These are phyloP conservation scores for Blastobotrys serpentis DNA, from an alignment of 1,139 yeast genomes.

Conservation along the genomic window DNA sequence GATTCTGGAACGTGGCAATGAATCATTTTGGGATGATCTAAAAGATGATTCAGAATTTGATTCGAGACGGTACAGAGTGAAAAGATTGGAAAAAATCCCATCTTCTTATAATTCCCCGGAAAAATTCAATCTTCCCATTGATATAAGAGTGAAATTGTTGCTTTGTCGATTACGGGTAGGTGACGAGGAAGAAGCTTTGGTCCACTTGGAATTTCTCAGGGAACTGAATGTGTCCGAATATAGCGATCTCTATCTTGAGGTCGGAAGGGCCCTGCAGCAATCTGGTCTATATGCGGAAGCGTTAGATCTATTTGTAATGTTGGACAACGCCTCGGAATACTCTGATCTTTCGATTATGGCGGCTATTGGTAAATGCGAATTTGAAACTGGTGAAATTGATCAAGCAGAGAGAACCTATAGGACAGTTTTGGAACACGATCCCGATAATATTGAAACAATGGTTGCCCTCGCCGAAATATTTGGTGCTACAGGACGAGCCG, in stretches of 20 bases:
- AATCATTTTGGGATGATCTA: conserved; percentile 80
- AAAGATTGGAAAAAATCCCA: conserved; percentile 20
- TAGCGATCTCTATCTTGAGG: conserved; percentile 71
- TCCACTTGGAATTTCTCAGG: conserved; percentile 62
- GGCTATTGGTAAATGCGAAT: conserved; percentile 52
- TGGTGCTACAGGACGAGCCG: conserved; percentile 63
- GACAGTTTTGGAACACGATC: conserved; percentile 55
- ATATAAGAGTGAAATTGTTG: conserved; percentile 80
- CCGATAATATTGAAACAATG: conserved; percentile 67
- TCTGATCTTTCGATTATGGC: conserved; percentile 15
- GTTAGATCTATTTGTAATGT: conserved; percentile 55
- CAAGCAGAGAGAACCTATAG: conserved; percentile 68
- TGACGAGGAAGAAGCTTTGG: conserved; percentile 66
- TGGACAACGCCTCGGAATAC: conserved; percentile 39
- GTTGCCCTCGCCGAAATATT: conserved; percentile 80
- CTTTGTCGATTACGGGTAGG: conserved; percentile 65
- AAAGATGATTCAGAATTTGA: conserved; percentile 73
- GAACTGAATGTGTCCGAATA: conserved; percentile 59
- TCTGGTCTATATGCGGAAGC: conserved; percentile 74
- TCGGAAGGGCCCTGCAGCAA: conserved; percentile 70
- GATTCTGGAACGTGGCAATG: conserved; percentile 70
- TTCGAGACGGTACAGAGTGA: conserved; percentile 49
- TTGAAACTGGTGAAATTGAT: conserved; percentile 66
- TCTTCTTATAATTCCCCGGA: conserved; percentile 20
- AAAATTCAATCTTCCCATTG: conserved; percentile 63